Evolutionary conservation across 1,284 basidiomycete species (phyloP).

Genomic region (Irpex sp.): DNA sequence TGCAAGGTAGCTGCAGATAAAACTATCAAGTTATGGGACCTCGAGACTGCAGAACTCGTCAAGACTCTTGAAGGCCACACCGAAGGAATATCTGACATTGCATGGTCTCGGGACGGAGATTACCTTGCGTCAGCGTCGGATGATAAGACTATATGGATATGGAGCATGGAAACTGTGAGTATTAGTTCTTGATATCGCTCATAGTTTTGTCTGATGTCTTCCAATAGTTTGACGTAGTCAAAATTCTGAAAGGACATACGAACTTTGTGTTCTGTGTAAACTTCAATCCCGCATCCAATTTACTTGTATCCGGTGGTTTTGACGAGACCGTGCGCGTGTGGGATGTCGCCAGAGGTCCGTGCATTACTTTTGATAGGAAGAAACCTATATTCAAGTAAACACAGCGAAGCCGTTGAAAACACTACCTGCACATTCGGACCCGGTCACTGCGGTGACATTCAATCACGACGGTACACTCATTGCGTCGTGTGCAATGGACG

Average conservation of each 20-base stretch:
- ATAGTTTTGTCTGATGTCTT: neutral
- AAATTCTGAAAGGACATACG: slow-evolving; percentile 79
- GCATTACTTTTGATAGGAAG: neutral
- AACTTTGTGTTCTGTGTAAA: slow-evolving; percentile 93
- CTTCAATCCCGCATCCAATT: slow-evolving; percentile 85
- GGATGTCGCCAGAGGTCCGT: slow-evolving; percentile 87
- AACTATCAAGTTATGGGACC: slow-evolving; percentile 75
- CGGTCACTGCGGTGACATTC: slow-evolving; percentile 91
- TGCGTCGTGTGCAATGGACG: slow-evolving; percentile 93
- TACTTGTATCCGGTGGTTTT: slow-evolving; percentile 89
- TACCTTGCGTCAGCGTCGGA: slow-evolving; percentile 89
- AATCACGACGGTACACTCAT: slow-evolving; percentile 94
- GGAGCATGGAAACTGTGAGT: slow-evolving; percentile 68
- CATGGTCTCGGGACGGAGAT: slow-evolving; percentile 80
- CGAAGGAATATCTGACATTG: slow-evolving; percentile 85
- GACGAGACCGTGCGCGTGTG: slow-evolving; percentile 95
- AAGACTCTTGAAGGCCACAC: slow-evolving; percentile 68
- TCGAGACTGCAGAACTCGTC: slow-evolving; percentile 66
- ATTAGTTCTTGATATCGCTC: neutral
- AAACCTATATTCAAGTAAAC: neutral
- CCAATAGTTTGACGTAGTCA: slow-evolving; percentile 52
- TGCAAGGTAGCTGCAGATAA: slow-evolving; percentile 74
- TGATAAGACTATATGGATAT: slow-evolving; percentile 82
- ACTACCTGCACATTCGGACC: slow-evolving; percentile 94
- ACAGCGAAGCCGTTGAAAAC: slow-evolving; percentile 78